These are phyloP conservation scores for Rhinocladiella mackenziei DNA, from an alignment of 2,329 filamentous ascomycete genomes.

Conservation along the genomic window DNA sequence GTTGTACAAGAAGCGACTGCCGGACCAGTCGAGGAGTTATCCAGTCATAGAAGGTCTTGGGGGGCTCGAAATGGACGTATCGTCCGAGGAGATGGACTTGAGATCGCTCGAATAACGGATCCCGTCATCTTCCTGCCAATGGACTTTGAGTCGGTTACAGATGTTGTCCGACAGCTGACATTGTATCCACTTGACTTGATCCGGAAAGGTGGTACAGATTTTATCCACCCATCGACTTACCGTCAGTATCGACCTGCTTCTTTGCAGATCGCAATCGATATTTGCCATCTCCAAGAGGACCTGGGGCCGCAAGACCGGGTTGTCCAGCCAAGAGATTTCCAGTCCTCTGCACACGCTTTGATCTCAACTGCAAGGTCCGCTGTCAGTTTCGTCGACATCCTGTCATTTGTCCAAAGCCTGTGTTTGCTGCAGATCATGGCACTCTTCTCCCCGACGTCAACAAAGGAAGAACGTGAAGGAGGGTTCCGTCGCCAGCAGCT, in stretches of 20 bases:
- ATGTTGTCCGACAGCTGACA: neutral
- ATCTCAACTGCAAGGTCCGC: neutral
- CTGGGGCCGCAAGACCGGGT: neutral
- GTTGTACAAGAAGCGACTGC: neutral
- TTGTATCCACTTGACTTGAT: neutral
- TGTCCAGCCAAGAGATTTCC: neutral
- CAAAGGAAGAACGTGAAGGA: neutral
- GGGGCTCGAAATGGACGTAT: neutral
- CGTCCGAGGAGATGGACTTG: neutral
- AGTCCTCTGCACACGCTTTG: neutral
- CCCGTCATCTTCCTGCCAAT: conserved; percentile 1
- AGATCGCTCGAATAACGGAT: conserved; percentile 1
- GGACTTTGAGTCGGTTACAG: neutral
- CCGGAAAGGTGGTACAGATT: neutral
- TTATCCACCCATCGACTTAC: neutral
- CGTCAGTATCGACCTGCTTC: neutral
- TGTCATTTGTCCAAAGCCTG: conserved; percentile 1
- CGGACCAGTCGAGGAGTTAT: no score
- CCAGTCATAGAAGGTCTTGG: neutral
- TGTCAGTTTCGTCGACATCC: neutral
- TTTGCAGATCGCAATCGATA: neutral
- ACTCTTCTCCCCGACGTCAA: conserved; percentile 2
- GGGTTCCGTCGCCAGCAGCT: neutral
- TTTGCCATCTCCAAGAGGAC: neutral
- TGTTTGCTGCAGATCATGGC: conserved; percentile 2